phyloP scores from a whole-genome alignment of 192 early-diverging fungal genomes.

The Martensiomyces pterosporus region DNA sequence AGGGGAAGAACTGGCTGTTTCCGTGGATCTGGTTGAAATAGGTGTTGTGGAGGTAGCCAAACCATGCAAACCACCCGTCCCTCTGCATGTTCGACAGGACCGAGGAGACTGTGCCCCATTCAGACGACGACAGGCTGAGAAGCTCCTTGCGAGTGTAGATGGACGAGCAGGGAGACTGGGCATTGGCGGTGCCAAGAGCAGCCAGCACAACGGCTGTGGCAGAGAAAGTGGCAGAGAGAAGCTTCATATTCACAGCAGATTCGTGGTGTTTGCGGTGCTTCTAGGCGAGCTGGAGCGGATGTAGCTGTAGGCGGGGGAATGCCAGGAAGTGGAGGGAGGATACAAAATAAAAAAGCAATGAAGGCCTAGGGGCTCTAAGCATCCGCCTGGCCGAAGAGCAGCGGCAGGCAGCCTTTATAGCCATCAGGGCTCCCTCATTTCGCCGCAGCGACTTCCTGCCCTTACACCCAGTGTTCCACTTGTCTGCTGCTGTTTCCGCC shows the following conservation, averaged over 20 bases:
- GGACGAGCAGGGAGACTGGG: slow-evolving; percentile 44
- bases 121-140: slow-evolving; percentile 29
- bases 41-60: slow-evolving; percentile 33
- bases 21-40: slow-evolving; percentile 48
- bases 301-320: neutral
- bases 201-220: slow-evolving; percentile 32
- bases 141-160: slow-evolving; percentile 47
- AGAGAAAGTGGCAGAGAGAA: slow-evolving; percentile 12
- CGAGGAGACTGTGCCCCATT: slow-evolving; percentile 22
- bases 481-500: no score
- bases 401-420: no score
- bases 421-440: no score
- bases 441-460: no score
- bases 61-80: slow-evolving; percentile 49
- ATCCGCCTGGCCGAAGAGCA: no score
- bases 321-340: neutral
- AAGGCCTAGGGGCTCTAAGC: neutral
- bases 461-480: no score
- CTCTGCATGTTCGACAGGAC: slow-evolving; percentile 40
- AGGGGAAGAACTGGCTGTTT: slow-evolving; percentile 52
- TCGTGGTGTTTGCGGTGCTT: neutral
- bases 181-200: slow-evolving; percentile 13
- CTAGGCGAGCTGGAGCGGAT: neutral
- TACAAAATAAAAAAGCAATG: neutral
- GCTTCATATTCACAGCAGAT: slow-evolving; percentile 46